Evolutionary conservation across 805 yeast genomes (phyloP).

Genomic region (Metahyphopichia silvanorum): DNA sequence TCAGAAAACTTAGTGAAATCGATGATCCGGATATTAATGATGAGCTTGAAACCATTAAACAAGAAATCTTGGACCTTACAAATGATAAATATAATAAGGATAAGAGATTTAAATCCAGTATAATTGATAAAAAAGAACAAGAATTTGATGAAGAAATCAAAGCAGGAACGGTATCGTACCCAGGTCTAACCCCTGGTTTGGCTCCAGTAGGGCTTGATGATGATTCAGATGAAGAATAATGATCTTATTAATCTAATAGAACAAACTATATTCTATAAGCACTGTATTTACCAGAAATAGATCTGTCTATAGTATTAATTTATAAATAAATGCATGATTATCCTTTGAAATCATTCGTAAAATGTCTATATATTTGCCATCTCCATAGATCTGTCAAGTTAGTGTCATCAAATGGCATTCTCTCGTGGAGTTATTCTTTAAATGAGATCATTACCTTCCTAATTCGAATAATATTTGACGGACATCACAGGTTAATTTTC

Average conservation of each 20-base stretch:
- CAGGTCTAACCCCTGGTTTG: conserved; percentile 81
- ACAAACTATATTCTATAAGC: no score
- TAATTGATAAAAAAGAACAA: conserved; percentile 21
- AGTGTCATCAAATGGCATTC: no score
- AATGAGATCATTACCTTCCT: conserved; percentile 2
- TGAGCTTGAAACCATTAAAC: conserved; percentile 27
- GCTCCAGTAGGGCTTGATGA: conserved; percentile 76
- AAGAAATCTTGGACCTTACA: conserved; percentile 20
- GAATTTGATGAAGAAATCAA: conserved; percentile 38
- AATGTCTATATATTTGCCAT: no score
- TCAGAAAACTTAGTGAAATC: conserved; percentile 25
- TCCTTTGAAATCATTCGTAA: no score
- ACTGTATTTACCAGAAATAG: no score
- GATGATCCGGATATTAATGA: conserved; percentile 27
- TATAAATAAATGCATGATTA: neutral
- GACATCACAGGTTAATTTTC: conserved; percentile 75
- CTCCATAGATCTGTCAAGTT: no score
- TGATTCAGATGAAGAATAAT: conserved; percentile 14
- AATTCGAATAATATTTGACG: conserved; percentile 72
- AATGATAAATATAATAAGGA: conserved; percentile 25
- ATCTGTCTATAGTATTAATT: no score
- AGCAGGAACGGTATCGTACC: conserved; percentile 42
- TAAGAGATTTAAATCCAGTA: conserved; percentile 17
- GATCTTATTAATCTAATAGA: neutral
- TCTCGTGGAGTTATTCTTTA: no score